A percentile compares a stretch with the other conserved stretches of the same genome.
Conservation (phyloP, 306 rosid species). For the Glycine soja region DNA sequence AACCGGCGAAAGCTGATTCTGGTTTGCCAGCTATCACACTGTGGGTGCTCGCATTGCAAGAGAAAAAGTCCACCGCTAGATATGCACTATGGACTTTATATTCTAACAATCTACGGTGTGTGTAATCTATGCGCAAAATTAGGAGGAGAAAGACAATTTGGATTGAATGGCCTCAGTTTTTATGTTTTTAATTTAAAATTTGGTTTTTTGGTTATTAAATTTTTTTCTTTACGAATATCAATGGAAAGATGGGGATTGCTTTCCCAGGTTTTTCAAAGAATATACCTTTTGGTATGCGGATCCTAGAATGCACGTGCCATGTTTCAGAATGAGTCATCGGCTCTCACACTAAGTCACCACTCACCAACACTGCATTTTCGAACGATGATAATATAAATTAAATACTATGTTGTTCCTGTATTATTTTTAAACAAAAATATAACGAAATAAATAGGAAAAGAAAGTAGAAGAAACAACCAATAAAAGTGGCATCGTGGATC, state of each 20-base stretch:
- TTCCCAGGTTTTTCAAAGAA: constrained; percentile 30
- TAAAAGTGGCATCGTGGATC: constrained; percentile 25
- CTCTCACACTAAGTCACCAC: neutral
- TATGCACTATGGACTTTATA: neutral
- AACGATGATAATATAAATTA: neutral
- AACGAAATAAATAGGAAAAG: neutral
- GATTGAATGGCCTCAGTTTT: no score
- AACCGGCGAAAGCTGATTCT: neutral
- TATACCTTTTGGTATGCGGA: constrained; percentile 57
- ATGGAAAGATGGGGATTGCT: neutral
- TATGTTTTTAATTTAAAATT: no score
- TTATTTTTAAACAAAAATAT: no score
- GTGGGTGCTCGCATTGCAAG: neutral
- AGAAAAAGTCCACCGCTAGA: neutral
- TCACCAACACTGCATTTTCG: neutral
- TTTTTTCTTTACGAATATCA: neutral
- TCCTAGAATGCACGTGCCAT: constrained; percentile 35
- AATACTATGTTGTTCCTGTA: neutral
- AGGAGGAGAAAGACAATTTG: constrained; percentile 28
- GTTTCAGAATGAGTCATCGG: neutral
- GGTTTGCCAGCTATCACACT: neutral
- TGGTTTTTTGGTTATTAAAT: neutral
- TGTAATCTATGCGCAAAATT: neutral
- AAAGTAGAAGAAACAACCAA: neutral
- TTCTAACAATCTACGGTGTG: neutral